Conservation (phyloP, 768 basidiomycete genomes). For the Boletus eberwhitei region DNA sequence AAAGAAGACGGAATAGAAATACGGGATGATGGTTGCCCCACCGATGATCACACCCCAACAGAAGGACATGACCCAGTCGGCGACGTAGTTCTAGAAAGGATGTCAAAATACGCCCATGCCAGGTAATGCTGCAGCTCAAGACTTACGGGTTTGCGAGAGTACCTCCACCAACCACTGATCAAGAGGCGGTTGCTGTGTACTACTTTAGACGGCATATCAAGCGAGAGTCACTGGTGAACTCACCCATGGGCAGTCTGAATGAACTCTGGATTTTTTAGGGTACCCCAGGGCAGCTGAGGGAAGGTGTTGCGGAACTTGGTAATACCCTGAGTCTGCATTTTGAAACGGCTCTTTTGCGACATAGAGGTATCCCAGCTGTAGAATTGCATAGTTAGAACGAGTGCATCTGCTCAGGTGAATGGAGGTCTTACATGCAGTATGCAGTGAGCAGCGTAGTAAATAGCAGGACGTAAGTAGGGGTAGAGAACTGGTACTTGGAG, state of each 20-base stretch:
- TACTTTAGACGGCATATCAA: conserved; percentile 5
- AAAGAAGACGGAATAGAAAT: conserved; percentile 98
- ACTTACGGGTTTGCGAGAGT: conserved; percentile 86
- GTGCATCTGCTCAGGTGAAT: background rate
- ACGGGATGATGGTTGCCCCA: conserved; percentile 77
- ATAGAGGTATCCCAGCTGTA: conserved; percentile 88
- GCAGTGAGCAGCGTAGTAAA: conserved; percentile 76
- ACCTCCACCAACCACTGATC: conserved; percentile 92
- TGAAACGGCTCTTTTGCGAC: conserved; percentile 97
- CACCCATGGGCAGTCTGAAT: conserved; percentile 95
- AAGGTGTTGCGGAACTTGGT: conserved; percentile 84
- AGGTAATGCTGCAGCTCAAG: background rate
- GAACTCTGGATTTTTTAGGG: conserved; percentile 80
- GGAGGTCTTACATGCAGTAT: conserved; percentile 69
- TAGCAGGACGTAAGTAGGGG: conserved; percentile 65
- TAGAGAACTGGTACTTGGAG: conserved; percentile 81
- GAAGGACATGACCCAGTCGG: conserved; percentile 85
- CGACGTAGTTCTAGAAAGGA: conserved; percentile 75
- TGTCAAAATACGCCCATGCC: background rate
- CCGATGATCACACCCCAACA: conserved; percentile 83
- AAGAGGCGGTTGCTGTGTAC: conserved; percentile 78
- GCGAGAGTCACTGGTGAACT: conserved; percentile 9
- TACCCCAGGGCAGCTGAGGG: conserved; percentile 86
- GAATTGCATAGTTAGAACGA: conserved; percentile 1
- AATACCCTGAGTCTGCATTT: conserved; percentile 93